Percentiles rank a stretch among this genome's conserved stretches.
Evolutionary conservation across 202 grass and related monocot genomes (phyloP).

Genomic region (Hordeum pubiflorum): DNA sequence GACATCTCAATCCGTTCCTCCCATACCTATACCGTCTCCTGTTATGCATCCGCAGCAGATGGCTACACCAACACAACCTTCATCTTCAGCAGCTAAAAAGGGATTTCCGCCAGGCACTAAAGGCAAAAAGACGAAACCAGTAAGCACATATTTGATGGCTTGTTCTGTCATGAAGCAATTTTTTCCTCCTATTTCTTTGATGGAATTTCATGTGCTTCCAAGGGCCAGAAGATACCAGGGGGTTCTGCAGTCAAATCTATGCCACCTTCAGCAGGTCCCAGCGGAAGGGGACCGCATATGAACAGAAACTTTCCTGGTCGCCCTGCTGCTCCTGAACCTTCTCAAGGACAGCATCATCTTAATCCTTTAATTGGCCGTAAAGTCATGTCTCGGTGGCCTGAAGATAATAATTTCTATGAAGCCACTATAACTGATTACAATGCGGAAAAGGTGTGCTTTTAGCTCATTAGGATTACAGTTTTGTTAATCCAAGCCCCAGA

Average conservation of each 20-base stretch:
- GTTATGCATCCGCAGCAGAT: constrained; percentile 56
- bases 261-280: constrained; percentile 58
- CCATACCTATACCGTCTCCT: constrained; percentile 40
- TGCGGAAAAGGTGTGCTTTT: constrained; percentile 45
- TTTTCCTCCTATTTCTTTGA: neutral
- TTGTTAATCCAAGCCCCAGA: constrained; percentile 19
- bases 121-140: constrained; percentile 72
- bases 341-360: constrained; percentile 40
- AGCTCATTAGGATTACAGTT: constrained; percentile 23
- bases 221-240: constrained; percentile 59
- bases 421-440: constrained; percentile 84
- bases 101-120: constrained; percentile 46
- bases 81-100: constrained; percentile 56
- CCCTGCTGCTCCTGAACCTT: constrained; percentile 43
- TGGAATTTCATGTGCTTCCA: constrained; percentile 29
- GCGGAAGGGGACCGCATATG: constrained; percentile 50
- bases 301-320: constrained; percentile 58
- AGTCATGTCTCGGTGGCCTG: constrained; percentile 85
- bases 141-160: constrained; percentile 35
- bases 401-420: constrained; percentile 96
- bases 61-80: constrained; percentile 47
- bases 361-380: constrained; percentile 72
- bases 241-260: constrained; percentile 45
- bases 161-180: neutral
- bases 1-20: constrained; percentile 54